Base-by-base conservation (phyloP, 306 rosid genomes). In the Heteromeles arbutifolia region DNA sequence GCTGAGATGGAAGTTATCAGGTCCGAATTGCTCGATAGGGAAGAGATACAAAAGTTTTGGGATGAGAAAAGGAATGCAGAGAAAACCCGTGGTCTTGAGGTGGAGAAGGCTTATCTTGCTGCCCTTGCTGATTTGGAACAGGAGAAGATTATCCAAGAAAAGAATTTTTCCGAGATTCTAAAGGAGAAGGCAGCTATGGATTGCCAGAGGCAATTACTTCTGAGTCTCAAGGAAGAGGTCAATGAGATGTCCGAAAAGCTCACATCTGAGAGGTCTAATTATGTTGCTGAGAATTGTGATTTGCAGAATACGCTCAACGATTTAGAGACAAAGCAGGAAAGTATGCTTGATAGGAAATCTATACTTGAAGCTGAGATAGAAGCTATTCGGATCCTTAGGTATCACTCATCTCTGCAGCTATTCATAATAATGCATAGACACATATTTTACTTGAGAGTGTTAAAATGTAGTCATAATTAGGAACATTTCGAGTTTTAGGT, bases 311-410 rank as follows among this genome's bases (percentile, higher is more conserved):
- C 75, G 80, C 88, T 84, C 24, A 63, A 43, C 32, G 93, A 92
- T 78, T 72, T 90, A 69, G 86, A 87, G 88, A 82, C 71, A 67
- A 90, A 84, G 83, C 88, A 61, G 80, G 96, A 89, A 83, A 68
- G 73, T 75, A 74, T 83, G 48, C 88, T 90, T 73, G 95, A 92
- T 75, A 67, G 73, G 76, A 95, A 90, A 82, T 90, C 97, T 68
- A 85, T 87, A 29, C 90, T 92, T 18, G 90, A 95, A 85, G 93
- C 98, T 37, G 98, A 95, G 87, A 95, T 80, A 74, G 98, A 95
- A 89, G 97, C 97, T 69, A 81, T 92, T 79, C 92, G 90, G 68
- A 95, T 95, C 80, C 88, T 90, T 44, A 87, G 97, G 98, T 95
- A 83, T 15, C 54, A 50, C 64, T 34, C 34, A 57, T 66, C 37